Percentiles rank a stretch among this genome's conserved stretches.
Evolutionary conservation across 805 yeast species (phyloP).

Genomic region (Myxozyma lipomycoides): DNA sequence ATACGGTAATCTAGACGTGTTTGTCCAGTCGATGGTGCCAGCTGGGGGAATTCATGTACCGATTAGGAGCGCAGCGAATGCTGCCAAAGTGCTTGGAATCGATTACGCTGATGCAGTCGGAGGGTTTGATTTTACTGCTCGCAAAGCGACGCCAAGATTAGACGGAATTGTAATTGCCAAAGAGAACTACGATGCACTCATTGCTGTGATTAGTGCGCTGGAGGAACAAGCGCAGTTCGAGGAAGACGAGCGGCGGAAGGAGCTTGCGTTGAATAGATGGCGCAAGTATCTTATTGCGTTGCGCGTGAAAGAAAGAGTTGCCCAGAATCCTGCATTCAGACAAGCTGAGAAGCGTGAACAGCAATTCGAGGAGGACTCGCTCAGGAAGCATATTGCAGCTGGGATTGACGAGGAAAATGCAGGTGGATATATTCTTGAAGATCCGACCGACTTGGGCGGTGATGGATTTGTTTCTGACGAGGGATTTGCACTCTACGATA

Average conservation of each 20-base stretch:
- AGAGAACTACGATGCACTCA: slow-evolving; percentile 59
- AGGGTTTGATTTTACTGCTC: slow-evolving; percentile 66
- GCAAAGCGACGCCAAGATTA: slow-evolving; percentile 56
- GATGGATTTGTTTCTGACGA: too few species aligned
- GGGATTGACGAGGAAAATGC: slow-evolving; percentile 4
- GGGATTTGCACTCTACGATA: too few species aligned
- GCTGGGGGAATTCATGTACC: slow-evolving; percentile 61
- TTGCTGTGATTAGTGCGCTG: slow-evolving; percentile 38
- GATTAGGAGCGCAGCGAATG: slow-evolving; percentile 49
- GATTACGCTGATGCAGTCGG: slow-evolving; percentile 86
- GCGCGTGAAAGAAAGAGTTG: slow-evolving; percentile 29
- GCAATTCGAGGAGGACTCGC: neutral
- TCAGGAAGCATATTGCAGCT: neutral
- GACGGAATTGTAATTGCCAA: slow-evolving; percentile 73
- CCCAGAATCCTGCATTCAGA: slow-evolving; percentile 26
- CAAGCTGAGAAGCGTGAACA: slow-evolving; percentile 11
- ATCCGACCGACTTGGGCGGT: neutral
- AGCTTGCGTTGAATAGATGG: slow-evolving; percentile 37
- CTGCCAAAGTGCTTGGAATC: slow-evolving; percentile 65
- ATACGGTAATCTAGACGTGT: slow-evolving; percentile 80
- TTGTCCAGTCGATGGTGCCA: slow-evolving; percentile 77
- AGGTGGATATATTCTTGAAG: slow-evolving; percentile 2
- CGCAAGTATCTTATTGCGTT: slow-evolving; percentile 37
- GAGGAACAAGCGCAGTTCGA: slow-evolving; percentile 18
- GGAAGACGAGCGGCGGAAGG: slow-evolving; percentile 13